Percentiles rank a stretch among this genome's conserved stretches.
These are phyloP conservation scores for Pueraria montana DNA, from an alignment of 306 rosid genomes.

Conservation along the genomic window DNA sequence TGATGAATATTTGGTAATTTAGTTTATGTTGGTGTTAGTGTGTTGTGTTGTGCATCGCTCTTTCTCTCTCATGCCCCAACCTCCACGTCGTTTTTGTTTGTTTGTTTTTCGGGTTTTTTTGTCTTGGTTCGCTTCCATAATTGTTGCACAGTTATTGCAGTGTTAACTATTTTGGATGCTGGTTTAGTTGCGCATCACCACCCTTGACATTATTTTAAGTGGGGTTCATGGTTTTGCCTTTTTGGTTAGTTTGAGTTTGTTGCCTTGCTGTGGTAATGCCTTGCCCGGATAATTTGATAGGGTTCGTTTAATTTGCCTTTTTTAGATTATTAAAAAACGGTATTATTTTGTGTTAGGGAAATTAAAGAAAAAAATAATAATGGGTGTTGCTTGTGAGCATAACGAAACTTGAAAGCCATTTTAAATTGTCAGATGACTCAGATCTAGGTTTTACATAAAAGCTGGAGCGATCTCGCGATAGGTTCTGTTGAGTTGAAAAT, in stretches of 20 bases:
- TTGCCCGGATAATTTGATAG: neutral
- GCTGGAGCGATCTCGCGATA: neutral
- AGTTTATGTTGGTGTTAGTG: no score
- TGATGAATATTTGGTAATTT: neutral
- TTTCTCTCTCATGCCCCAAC: conserved; percentile 4
- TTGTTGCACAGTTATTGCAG: conserved; percentile 28
- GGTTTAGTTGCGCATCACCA: neutral
- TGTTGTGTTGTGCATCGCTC: neutral
- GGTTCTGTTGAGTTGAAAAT: neutral
- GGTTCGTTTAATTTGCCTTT: neutral
- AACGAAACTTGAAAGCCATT: neutral
- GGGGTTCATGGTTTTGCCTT: neutral
- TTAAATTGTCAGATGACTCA: neutral
- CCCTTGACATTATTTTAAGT: conserved; percentile 30
- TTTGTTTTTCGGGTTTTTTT: conserved; percentile 32
- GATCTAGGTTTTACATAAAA: neutral
- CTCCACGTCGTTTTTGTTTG: neutral
- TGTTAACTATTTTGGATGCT: conserved; percentile 43
- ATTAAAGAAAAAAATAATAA: neutral
- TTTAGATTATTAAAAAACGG: neutral
- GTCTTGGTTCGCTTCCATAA: conserved; percentile 33
- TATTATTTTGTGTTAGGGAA: neutral
- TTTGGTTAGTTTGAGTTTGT: no score
- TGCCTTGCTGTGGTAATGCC: neutral
- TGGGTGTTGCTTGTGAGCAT: no score